A percentile compares a stretch with the other conserved stretches of the same genome.
phyloP scores from a whole-genome alignment of 1,139 yeast genomes.

The Eremothecium cymbalariae region DNA sequence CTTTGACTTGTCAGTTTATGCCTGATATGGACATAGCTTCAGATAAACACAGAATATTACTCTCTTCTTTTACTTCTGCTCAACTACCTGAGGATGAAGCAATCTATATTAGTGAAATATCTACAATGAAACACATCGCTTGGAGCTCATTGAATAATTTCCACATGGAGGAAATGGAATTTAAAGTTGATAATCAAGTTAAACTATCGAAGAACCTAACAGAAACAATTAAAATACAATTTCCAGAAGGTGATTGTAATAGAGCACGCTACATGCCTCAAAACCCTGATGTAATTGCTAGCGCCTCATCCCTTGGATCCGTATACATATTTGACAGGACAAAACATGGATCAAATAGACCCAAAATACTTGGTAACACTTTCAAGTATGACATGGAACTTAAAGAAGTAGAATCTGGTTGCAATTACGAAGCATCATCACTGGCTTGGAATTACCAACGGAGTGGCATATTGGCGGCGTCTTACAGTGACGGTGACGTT shows the following conservation, averaged over 20 bases:
- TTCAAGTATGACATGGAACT: constrained; percentile 10
- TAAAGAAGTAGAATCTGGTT: constrained; percentile 1
- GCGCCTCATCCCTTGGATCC: constrained; percentile 70
- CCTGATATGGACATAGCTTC: constrained; percentile 38
- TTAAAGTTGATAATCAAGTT: constrained; percentile 26
- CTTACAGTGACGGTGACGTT: constrained; percentile 51
- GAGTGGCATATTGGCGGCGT: constrained; percentile 47
- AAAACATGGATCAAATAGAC: constrained; percentile 29
- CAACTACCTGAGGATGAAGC: constrained; percentile 31
- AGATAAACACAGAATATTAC: constrained; percentile 26
- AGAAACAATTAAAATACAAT: constrained; percentile 24
- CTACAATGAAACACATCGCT: constrained; percentile 27
- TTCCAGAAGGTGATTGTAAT: constrained; percentile 47
- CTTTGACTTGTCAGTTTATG: constrained; percentile 67
- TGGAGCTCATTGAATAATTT: constrained; percentile 32
- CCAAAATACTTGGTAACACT: constrained; percentile 8
- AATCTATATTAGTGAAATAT: constrained; percentile 24
- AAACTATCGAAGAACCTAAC: constrained; percentile 28
- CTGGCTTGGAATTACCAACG: constrained; percentile 46
- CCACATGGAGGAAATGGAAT: constrained; percentile 33
- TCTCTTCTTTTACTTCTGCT: constrained; percentile 31
- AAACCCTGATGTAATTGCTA: constrained; percentile 60
- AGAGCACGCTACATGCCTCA: constrained; percentile 75
- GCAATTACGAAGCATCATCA: constrained; percentile 20
- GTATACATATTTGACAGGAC: constrained; percentile 59